Evolutionary conservation across 345 rosid species (phyloP), one percentile per base, ranked within the genome.

Genomic region (Eucalyptus cladocalyx): DNA sequence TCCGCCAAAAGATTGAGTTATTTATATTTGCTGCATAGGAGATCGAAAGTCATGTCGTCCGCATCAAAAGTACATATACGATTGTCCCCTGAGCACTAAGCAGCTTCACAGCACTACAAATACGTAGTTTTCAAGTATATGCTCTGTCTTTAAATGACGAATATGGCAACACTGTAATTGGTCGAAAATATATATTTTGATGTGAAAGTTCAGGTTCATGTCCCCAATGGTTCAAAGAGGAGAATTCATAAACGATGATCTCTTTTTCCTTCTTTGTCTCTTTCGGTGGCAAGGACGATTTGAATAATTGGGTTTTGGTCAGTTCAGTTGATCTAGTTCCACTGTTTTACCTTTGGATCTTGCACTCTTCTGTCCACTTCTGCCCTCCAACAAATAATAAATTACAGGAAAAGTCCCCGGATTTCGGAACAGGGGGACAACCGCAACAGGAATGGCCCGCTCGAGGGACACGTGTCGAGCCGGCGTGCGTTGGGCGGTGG

Each of bases 1-100:
- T 65, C 37, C 0, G 0, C 37, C 10, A 16, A 37, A 69, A 69
- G 2, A 69, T 10, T 0, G 7, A 1, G 24, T 18, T 34, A 14
- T 69, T 1, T 8, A 69, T 32, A 69, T 32, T 17, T 32, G 23
- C 6, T 5, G 43, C 6, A 72, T 10, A 1, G 5, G 26, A 34
- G 26, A 34, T 72, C 26, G 4, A 37, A 72, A 37, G 3, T 10
- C 81, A 5, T 19, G 45, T 18, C 3, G 5, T 34, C 2, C 2
- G 1, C 15, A 72, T 19, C 45, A 19, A 18, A 19, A 18, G 4
- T 19, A 5, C 13, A 37, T 3, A 9, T 72, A 34, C 21, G 3
- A 4, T 4, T 32, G 80, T 8, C 40, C 42, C 42, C 4, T 4
- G 6, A 72, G 81, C 26, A 19, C 45, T 3, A 10, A 72, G 14